Evolutionary conservation across 192 early-diverging fungal genomes (phyloP).

Genomic region (Spinellus fusiger): DNA sequence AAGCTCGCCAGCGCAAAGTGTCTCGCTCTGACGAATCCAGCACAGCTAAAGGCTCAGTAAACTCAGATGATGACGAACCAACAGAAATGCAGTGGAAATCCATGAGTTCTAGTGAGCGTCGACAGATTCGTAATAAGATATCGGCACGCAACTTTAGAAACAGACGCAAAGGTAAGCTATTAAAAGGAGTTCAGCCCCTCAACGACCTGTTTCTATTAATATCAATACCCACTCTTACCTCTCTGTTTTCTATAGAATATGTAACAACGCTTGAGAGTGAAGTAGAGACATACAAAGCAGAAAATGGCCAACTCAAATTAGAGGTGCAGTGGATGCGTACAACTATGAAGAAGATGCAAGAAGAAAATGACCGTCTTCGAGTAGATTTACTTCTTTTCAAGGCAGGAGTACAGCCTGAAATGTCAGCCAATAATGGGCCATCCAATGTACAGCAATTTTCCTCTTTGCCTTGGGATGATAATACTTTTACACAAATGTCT

Average conservation of each 20-base stretch:
- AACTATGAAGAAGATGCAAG: slow-evolving; percentile 23
- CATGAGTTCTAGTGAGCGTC: slow-evolving; percentile 68
- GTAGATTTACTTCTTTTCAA: slow-evolving; percentile 15
- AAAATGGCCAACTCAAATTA: slow-evolving; percentile 23
- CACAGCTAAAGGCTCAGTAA: slow-evolving; percentile 50
- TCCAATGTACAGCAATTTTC: background rate
- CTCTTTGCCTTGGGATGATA: background rate
- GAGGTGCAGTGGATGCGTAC: slow-evolving; percentile 24
- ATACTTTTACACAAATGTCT: background rate
- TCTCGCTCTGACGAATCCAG: slow-evolving; percentile 53
- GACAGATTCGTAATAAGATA: slow-evolving; percentile 83
- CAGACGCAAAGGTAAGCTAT: slow-evolving; percentile 64
- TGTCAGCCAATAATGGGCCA: background rate
- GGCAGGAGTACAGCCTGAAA: slow-evolving; percentile 8
- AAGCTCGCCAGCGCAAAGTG: no score
- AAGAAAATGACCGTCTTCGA: slow-evolving; percentile 23
- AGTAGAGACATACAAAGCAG: slow-evolving; percentile 13
- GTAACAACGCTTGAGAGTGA: slow-evolving; percentile 21
- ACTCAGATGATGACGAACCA: slow-evolving; percentile 19
- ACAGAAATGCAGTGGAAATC: slow-evolving; percentile 46
- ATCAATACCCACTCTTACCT: background rate
- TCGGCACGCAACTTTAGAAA: slow-evolving; percentile 81
- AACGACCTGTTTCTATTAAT: background rate
- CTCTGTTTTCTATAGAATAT: slow-evolving; percentile 28
- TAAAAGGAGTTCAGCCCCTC: background rate